These are phyloP conservation scores for Dillenia turbinata DNA, from an alignment of 164 flowering plant genomes.

Conservation along the genomic window DNA sequence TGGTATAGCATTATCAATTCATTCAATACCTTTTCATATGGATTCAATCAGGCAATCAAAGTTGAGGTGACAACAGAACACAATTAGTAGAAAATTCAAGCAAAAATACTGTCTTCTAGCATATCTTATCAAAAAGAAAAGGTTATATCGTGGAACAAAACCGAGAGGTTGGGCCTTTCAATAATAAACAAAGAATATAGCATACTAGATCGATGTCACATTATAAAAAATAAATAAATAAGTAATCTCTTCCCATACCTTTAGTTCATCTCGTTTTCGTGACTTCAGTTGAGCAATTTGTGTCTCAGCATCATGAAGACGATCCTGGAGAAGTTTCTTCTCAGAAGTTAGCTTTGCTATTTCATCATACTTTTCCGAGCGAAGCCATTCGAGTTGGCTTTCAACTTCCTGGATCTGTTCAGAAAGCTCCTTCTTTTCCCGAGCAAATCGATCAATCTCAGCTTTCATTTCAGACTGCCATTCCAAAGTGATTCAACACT, in stretches of 20 bases:
- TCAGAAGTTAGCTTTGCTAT: constrained; percentile 65
- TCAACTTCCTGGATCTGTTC: constrained; percentile 83
- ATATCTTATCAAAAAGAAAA: no score
- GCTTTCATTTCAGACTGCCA: constrained; percentile 85
- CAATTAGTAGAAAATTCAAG: no score
- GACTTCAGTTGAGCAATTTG: constrained; percentile 86
- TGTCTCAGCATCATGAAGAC: constrained; percentile 88
- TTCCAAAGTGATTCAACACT: constrained; percentile 1
- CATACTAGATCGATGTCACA: no score
- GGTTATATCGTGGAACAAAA: no score
- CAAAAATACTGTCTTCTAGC: no score
- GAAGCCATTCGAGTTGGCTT: constrained; percentile 91
- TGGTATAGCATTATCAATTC: no score
- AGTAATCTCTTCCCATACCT: constrained; percentile 37
- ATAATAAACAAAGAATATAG: no score
- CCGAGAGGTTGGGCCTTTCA: no score
- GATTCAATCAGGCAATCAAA: no score
- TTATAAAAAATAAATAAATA: no score
- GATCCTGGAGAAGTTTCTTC: constrained; percentile 82
- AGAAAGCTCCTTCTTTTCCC: constrained; percentile 78
- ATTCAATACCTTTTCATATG: no score
- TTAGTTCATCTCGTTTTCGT: constrained; percentile 93
- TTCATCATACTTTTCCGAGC: constrained; percentile 87
- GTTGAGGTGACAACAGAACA: no score
- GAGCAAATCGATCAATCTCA: constrained; percentile 79